Conservation (phyloP, 768 basidiomycete genomes). For the Dacryopinax primogenitus region DNA sequence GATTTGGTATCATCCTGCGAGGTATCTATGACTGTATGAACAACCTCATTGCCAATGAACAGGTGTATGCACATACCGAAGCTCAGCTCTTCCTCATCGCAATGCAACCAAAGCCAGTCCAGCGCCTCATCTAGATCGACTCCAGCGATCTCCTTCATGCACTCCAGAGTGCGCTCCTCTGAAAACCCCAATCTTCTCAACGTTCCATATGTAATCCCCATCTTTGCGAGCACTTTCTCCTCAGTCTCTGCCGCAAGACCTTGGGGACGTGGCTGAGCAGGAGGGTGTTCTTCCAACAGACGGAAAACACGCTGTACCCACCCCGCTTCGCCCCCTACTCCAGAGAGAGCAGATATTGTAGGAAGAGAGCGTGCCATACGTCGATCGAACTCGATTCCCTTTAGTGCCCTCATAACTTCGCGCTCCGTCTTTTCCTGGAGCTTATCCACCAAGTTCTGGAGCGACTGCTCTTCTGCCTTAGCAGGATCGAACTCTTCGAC, state of each 20-base stretch:
- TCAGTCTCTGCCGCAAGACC: conserved; percentile 40
- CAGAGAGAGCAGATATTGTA: conserved; percentile 47
- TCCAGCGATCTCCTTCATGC: conserved; percentile 48
- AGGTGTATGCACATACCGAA: conserved; percentile 28
- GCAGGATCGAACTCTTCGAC: conserved; percentile 22
- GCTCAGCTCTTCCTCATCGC: conserved; percentile 45
- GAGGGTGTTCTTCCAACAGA: conserved; percentile 14
- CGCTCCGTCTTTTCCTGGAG: conserved; percentile 80
- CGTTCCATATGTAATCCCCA: conserved; percentile 72
- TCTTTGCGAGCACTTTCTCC: conserved; percentile 55
- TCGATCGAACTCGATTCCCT: conserved; percentile 71
- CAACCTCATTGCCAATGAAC: not conserved
- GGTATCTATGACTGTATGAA: not conserved
- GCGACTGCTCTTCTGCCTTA: conserved; percentile 27
- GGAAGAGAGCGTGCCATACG: conserved; percentile 51
- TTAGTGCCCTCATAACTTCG: conserved; percentile 57
- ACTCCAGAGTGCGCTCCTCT: conserved; percentile 55
- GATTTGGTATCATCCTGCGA: conserved; percentile 9
- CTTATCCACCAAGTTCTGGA: conserved; percentile 67
- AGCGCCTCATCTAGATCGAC: conserved; percentile 77
- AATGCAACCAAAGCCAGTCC: conserved; percentile 70
- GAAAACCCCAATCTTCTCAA: conserved; percentile 65
- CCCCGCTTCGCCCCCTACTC: conserved; percentile 9
- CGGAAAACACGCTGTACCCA: conserved; percentile 13
- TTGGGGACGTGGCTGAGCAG: conserved; percentile 24